A percentile compares a stretch with the other conserved stretches of the same genome.
These are phyloP conservation scores for Sutorius australiensis DNA, from an alignment of 768 basidiomycete species.

Conservation along the genomic window DNA sequence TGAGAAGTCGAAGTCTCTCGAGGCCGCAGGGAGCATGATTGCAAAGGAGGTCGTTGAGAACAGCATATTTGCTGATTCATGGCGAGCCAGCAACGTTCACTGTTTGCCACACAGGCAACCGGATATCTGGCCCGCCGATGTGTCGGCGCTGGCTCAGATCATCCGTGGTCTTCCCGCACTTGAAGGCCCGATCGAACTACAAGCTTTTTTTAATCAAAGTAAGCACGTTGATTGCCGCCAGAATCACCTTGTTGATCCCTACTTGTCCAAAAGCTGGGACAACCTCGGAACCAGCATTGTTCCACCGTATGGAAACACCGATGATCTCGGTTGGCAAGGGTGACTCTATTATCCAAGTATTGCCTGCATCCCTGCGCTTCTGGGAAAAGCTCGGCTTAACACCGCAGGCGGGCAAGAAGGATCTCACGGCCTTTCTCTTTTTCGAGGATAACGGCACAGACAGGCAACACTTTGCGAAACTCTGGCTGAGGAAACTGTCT, in stretches of 20 bases:
- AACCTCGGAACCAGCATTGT: slow-evolving; percentile 4
- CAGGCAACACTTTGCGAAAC: slow-evolving; percentile 44
- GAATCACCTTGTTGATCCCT: neutral
- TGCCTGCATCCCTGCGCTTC: slow-evolving; percentile 70
- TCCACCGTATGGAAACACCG: slow-evolving; percentile 46
- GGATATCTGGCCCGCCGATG: slow-evolving; percentile 60
- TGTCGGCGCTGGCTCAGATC: slow-evolving; percentile 41
- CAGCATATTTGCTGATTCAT: slow-evolving; percentile 61
- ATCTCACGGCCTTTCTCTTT: slow-evolving; percentile 64
- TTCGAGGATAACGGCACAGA: slow-evolving; percentile 58
- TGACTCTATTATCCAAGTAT: slow-evolving; percentile 63
- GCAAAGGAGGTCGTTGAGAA: slow-evolving; percentile 75
- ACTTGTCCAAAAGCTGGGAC: neutral
- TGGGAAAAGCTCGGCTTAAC: slow-evolving; percentile 82
- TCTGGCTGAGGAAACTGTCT: slow-evolving; percentile 57
- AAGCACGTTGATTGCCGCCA: slow-evolving; percentile 5
- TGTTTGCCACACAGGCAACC: slow-evolving; percentile 13
- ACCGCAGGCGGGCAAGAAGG: slow-evolving; percentile 68
- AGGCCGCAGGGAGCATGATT: slow-evolving; percentile 59
- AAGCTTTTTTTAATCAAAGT: slow-evolving; percentile 42
- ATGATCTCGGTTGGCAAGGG: slow-evolving; percentile 65
- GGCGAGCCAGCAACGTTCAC: slow-evolving; percentile 43
- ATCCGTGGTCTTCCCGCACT: slow-evolving; percentile 32
- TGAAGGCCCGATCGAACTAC: slow-evolving; percentile 41
- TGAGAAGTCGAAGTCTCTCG: slow-evolving; percentile 65